Evolutionary conservation across 192 early-diverging fungal genomes (phyloP), one percentile per base, ranked within the genome.

Genomic region (Oehlia diaphana): DNA sequence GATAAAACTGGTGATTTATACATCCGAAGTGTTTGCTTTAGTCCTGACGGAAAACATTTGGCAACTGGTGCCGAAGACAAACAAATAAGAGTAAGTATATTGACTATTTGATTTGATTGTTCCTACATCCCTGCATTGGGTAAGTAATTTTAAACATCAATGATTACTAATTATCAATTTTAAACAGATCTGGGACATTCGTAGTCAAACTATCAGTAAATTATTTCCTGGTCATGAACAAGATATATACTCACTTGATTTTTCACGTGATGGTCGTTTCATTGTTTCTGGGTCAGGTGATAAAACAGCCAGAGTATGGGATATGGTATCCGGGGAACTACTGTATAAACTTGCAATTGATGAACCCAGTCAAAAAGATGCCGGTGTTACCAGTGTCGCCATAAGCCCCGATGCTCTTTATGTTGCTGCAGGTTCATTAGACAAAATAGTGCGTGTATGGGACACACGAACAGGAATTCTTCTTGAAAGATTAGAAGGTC

Each of bases 51-150:
- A 66, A 91, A 93, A 76, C 93, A 86, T 74, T 87, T 99, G 33
- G 97, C 96, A 21, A 97, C 97, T 8, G 97, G 97, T 53, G 96
- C 96, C 7, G 97, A 99, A 82, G 97, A 99, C 82, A 96, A 92
- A 81, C 91, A 96, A 77, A 95, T 99, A 77, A 91, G 97, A 53
- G 90, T 95, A 80, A 79, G 83, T 73, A 35, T 44, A 28, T 14
- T 39, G 35, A 42, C 39, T 42, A 42, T 8, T 39, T 39, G 7
- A 39, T 39, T 39, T 39, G 37, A 6, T 39, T 39, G 37, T 12
- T 39, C 44, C 21, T 47, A 21, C 53, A 42, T 49, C 9, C 35
- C 31, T 9, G n/a, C 21, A 37, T 65, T 5, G 47, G 37, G 2
- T 2, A 47, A 42, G 7, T 4, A 8, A 33, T 12, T 72, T 49